phyloP scores from a whole-genome alignment of 2,329 filamentous ascomycete species.

The Scolecobasidium constrictum region DNA sequence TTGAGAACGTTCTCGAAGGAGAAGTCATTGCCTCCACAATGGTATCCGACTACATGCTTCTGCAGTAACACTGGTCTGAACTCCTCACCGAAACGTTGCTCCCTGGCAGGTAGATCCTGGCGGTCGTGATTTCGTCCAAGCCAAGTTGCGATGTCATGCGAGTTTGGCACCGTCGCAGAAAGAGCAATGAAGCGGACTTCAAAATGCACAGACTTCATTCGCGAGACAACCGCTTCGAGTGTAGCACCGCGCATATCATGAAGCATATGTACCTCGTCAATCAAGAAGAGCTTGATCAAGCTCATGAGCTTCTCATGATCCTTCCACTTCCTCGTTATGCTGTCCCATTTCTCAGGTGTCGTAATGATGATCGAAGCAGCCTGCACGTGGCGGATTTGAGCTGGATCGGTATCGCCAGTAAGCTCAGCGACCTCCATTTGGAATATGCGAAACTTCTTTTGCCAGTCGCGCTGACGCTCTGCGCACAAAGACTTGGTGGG shows the following conservation, averaged over 20 bases:
- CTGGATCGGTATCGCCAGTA: slow-evolving; percentile 66
- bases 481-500: slow-evolving; percentile 76
- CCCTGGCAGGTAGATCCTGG: slow-evolving; percentile 50
- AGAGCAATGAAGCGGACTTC: slow-evolving; percentile 70
- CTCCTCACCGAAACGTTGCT: slow-evolving; percentile 65
- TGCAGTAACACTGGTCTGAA: slow-evolving; percentile 68
- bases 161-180: slow-evolving; percentile 77
- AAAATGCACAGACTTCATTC: slow-evolving; percentile 72
- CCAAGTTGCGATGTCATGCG: slow-evolving; percentile 70
- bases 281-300: slow-evolving; percentile 67
- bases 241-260: slow-evolving; percentile 71
- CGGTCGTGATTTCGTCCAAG: slow-evolving; percentile 55
- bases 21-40: slow-evolving; percentile 55
- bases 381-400: slow-evolving; percentile 57
- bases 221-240: slow-evolving; percentile 71
- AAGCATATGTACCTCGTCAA: slow-evolving; percentile 81
- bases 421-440: slow-evolving; percentile 63
- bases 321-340: slow-evolving; percentile 76
- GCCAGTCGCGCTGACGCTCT: slow-evolving; percentile 69
- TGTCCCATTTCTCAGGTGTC: slow-evolving; percentile 88
- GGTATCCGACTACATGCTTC: slow-evolving; percentile 67
- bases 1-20: slow-evolving; percentile 63
- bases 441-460: slow-evolving; percentile 57
- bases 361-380: slow-evolving; percentile 74
- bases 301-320: slow-evolving; percentile 66